A percentile compares a stretch with the other conserved stretches of the same genome.
Conservation (phyloP, 805 yeast species). For the Yarrowia sp. region DNA sequence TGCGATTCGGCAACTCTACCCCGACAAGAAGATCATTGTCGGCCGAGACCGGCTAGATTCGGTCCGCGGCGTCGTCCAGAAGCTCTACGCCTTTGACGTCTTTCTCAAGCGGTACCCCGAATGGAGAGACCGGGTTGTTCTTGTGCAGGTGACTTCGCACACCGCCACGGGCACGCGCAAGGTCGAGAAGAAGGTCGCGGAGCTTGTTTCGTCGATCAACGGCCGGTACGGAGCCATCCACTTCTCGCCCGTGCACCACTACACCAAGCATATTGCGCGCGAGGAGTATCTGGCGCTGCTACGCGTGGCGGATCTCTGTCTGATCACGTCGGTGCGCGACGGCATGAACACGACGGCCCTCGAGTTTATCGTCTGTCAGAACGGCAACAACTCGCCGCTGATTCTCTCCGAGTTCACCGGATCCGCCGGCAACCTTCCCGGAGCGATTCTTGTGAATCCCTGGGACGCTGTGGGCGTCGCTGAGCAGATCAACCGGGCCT, state of each 20-base stretch:
- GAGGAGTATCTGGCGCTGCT: constrained; percentile 87
- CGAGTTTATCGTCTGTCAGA: constrained; percentile 83
- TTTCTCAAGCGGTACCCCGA: constrained; percentile 89
- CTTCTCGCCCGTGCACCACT: constrained; percentile 86
- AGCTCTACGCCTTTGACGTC: constrained; percentile 84
- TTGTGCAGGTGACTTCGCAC: constrained; percentile 81
- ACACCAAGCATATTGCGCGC: constrained; percentile 81
- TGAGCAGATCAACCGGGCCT: constrained; percentile 68
- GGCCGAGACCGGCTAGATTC: constrained; percentile 92
- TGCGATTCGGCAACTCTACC: constrained; percentile 52
- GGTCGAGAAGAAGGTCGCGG: constrained; percentile 78
- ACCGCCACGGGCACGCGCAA: constrained; percentile 61
- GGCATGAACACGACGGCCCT: constrained; percentile 95
- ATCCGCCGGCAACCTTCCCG: constrained; percentile 53
- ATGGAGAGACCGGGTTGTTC: constrained; percentile 80
- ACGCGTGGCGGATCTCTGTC: constrained; percentile 84
- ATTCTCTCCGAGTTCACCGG: constrained; percentile 93
- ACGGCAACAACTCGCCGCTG: constrained; percentile 64
- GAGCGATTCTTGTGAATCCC: constrained; percentile 79
- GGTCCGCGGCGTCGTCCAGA: constrained; percentile 91
- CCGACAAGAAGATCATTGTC: constrained; percentile 65
- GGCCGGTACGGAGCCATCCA: constrained; percentile 79
- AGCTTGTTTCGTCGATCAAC: constrained; percentile 77
- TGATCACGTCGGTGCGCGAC: constrained; percentile 88
- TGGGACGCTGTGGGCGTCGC: constrained; percentile 97